Evolutionary conservation across 2,329 filamentous ascomycete genomes (phyloP).

Genomic region (Graphilbum fragrans): DNA sequence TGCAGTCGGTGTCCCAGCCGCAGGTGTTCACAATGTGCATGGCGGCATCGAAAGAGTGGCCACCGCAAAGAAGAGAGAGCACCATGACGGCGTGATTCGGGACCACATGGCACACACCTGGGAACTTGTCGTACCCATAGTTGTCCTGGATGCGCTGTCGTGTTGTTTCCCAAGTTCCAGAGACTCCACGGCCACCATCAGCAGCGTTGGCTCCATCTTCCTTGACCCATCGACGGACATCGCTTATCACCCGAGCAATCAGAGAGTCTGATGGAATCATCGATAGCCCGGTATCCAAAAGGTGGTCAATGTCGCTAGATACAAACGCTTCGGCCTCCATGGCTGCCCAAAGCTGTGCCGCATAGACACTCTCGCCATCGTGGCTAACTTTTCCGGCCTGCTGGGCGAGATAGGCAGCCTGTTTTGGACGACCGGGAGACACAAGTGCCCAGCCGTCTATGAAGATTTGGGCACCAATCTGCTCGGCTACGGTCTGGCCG

Average conservation of each 20-base stretch:
- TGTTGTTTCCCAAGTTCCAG: conserved; percentile 20
- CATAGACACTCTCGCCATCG: conserved; percentile 23
- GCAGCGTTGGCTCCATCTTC: conserved; percentile 15
- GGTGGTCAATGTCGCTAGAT: conserved; percentile 17
- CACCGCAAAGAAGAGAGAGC: conserved; percentile 18
- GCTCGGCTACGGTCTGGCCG: conserved; percentile 20
- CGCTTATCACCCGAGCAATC: conserved; percentile 15
- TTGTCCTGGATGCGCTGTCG: conserved; percentile 21
- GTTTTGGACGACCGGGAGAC: conserved; percentile 16
- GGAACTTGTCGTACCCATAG: conserved; percentile 20
- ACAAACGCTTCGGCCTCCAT: conserved; percentile 25
- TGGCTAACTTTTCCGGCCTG: conserved; percentile 23
- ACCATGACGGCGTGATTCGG: conserved; percentile 23
- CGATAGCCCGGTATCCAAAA: conserved; percentile 18
- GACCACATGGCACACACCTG: conserved; percentile 19
- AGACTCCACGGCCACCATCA: too few species aligned
- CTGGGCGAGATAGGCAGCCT: conserved; percentile 19
- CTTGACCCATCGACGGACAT: conserved; percentile 18
- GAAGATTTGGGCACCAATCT: conserved; percentile 26
- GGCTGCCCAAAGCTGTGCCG: conserved; percentile 24
- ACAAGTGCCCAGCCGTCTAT: conserved; percentile 24
- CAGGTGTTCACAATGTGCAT: conserved; percentile 23
- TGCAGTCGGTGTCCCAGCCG: conserved; percentile 26
- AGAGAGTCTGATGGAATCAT: conserved; percentile 17
- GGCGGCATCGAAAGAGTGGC: conserved; percentile 18